Evolutionary conservation across 345 rosid genomes (phyloP).

Genomic region (Lepidium africanum): DNA sequence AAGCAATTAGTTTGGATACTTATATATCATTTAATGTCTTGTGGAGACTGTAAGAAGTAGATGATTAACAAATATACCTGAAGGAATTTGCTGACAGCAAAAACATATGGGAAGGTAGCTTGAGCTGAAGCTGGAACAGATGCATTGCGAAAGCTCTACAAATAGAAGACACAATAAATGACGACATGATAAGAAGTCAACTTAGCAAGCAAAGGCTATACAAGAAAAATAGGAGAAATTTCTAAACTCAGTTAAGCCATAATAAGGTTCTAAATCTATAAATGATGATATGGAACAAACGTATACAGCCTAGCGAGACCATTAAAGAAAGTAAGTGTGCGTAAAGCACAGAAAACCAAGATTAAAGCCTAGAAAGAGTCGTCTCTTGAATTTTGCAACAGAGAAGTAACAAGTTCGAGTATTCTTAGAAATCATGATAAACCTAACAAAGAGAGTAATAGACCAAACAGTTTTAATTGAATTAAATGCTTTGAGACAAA

Average conservation of each 20-base stretch:
- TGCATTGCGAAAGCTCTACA: conserved; percentile 78
- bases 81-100: conserved; percentile 79
- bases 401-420: not conserved
- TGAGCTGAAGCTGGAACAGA: conserved; percentile 61
- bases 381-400: not conserved
- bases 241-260: not conserved
- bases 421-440: not conserved
- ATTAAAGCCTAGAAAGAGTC: not conserved
- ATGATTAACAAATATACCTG: conserved; percentile 43
- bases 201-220: not conserved
- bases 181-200: not conserved
- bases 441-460: not conserved
- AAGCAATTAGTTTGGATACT: not conserved
- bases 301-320: not conserved
- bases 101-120: conserved; percentile 76
- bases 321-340: not conserved
- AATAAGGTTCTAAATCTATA: not conserved
- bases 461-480: not conserved
- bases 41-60: not conserved
- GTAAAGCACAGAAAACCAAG: not conserved
- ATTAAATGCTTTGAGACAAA: not conserved
- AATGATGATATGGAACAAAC: not conserved
- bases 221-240: not conserved
- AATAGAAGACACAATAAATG: not conserved
- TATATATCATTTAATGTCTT: not conserved